Conservation (phyloP, 2,329 filamentous ascomycete species). For the Macrophomina pseudophaseolina region DNA sequence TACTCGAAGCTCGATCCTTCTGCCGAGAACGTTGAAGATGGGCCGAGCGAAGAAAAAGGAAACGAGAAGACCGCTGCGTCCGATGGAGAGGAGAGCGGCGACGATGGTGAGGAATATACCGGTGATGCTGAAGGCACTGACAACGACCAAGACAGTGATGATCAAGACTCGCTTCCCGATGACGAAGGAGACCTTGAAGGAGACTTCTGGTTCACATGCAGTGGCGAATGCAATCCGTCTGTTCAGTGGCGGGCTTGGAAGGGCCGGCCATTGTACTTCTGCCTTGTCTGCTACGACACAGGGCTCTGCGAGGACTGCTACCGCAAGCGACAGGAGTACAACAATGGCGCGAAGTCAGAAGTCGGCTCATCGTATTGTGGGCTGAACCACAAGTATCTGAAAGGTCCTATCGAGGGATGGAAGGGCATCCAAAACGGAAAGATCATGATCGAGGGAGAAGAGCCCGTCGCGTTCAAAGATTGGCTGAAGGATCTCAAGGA, state of each 20-base stretch:
- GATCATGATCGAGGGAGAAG: conserved; percentile 24
- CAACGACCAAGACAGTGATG: conserved; percentile 8
- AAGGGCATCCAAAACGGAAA: conserved; percentile 30
- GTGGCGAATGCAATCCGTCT: neutral
- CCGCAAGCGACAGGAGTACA: conserved; percentile 24
- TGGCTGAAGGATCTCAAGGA: conserved; percentile 32
- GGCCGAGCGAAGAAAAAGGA: neutral
- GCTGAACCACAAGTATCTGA: conserved; percentile 30
- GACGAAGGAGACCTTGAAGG: neutral
- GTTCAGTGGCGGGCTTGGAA: neutral
- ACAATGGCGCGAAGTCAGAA: conserved; percentile 1
- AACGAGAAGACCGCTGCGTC: too few species aligned
- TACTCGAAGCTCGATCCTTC: conserved; percentile 29
- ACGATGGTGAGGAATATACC: neutral
- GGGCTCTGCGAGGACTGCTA: conserved; percentile 30
- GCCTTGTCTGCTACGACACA: conserved; percentile 29
- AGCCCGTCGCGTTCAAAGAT: conserved; percentile 28
- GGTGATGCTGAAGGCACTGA: neutral
- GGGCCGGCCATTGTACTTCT: conserved; percentile 27
- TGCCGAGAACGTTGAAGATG: neutral
- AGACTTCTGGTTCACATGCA: neutral
- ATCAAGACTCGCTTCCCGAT: neutral
- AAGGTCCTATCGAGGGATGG: conserved; percentile 32
- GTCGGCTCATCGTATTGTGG: conserved; percentile 26
- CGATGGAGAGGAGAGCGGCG: neutral